Conservation (phyloP, 2,329 filamentous ascomycete genomes). For the Didymosphaeria variabile region DNA sequence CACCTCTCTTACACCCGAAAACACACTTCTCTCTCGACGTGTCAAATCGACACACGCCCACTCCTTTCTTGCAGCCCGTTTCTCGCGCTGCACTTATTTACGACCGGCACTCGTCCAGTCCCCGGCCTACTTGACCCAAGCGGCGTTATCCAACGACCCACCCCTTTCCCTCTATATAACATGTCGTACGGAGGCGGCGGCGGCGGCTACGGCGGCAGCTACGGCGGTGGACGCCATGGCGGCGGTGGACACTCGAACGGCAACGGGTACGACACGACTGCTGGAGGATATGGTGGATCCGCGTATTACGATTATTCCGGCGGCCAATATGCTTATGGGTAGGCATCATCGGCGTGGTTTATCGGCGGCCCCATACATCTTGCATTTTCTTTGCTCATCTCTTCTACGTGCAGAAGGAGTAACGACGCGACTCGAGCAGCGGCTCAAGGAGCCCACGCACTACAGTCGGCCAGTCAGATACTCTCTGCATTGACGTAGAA, state of each 20-base stretch:
- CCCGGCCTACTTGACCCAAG: slow-evolving; percentile 30
- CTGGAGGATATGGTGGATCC: slow-evolving; percentile 55
- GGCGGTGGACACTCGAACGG: slow-evolving; percentile 57
- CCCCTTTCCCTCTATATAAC: slow-evolving; percentile 52
- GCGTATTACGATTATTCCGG: slow-evolving; percentile 59
- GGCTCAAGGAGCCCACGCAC: slow-evolving; percentile 32
- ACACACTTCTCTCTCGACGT: slow-evolving; percentile 15
- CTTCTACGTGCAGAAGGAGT: slow-evolving; percentile 44
- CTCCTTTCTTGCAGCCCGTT: slow-evolving; percentile 33
- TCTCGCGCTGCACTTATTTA: slow-evolving; percentile 29
- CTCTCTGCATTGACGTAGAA: slow-evolving; percentile 45
- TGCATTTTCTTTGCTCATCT: slow-evolving; percentile 38
- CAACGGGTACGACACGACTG: slow-evolving; percentile 58
- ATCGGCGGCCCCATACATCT: slow-evolving; percentile 38
- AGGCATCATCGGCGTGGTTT: slow-evolving; percentile 50
- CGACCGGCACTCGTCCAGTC: slow-evolving; percentile 32
- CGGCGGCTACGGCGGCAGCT: slow-evolving; percentile 53
- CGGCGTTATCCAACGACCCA: slow-evolving; percentile 25
- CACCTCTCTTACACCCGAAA: slow-evolving; percentile 17
- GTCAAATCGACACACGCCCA: slow-evolving; percentile 33
- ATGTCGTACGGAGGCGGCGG: slow-evolving; percentile 73
- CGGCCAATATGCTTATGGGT: slow-evolving; percentile 56
- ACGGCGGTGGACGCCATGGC: slow-evolving; percentile 49
- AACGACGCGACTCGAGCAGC: slow-evolving; percentile 33
- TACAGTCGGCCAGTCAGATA: slow-evolving; percentile 34